Conservation (phyloP, 169 alveolate genomes). For the Eimeria praecox region DNA sequence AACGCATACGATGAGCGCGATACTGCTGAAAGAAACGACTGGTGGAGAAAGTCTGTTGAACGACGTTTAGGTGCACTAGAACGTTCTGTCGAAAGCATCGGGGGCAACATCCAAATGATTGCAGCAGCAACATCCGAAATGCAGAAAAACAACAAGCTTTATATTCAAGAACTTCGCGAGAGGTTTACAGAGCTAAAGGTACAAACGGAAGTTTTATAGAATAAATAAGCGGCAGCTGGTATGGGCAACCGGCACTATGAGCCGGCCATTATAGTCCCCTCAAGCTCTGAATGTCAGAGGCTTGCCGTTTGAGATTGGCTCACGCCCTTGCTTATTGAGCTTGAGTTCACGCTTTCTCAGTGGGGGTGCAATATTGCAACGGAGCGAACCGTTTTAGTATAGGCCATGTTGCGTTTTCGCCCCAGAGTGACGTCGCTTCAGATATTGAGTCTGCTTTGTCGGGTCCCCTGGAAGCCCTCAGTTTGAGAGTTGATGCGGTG, state of each 20-base stretch:
- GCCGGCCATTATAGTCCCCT: background rate
- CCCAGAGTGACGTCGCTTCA: constrained; percentile 67
- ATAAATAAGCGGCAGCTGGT: background rate
- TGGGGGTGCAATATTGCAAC: background rate
- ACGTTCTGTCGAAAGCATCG: constrained; percentile 43
- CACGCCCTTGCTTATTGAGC: background rate
- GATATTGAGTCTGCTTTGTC: constrained; percentile 64
- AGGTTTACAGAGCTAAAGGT: constrained; percentile 67
- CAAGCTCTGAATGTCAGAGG: background rate
- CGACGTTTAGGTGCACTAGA: constrained; percentile 59
- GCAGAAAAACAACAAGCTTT: constrained; percentile 43
- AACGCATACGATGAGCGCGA: background rate
- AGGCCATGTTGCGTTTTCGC: background rate
- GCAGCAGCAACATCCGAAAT: constrained; percentile 62
- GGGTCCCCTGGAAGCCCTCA: constrained; percentile 46
- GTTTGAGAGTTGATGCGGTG: background rate
- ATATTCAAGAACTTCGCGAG: constrained; percentile 64
- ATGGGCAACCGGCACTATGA: background rate
- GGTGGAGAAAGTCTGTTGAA: constrained; percentile 59
- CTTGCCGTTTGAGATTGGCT: background rate
- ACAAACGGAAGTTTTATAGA: background rate
- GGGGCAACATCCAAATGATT: constrained; percentile 12
- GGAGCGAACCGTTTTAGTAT: background rate
- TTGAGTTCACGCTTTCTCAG: background rate
- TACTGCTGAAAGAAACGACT: background rate